These are phyloP conservation scores for Cryphonectria japonica DNA, from an alignment of 2,329 filamentous ascomycete species.

Conservation along the genomic window DNA sequence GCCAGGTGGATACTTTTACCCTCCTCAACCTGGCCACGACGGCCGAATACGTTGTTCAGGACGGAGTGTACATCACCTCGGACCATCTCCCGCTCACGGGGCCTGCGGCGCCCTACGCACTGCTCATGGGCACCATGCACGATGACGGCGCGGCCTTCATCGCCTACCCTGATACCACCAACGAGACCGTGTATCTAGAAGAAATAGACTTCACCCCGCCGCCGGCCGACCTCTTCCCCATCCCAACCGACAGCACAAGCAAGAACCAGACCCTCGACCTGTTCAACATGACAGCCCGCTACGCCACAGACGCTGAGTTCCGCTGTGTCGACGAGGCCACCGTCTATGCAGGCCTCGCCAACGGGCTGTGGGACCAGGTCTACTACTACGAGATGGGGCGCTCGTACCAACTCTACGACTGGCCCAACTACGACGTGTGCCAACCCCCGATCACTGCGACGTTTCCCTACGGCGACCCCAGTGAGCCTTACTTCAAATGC, in stretches of 20 bases:
- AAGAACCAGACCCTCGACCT: conserved; percentile 55
- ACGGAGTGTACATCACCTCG: conserved; percentile 56
- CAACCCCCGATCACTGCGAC: conserved; percentile 42
- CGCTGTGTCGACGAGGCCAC: conserved; percentile 64
- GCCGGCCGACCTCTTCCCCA: conserved; percentile 52
- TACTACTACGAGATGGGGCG: conserved; percentile 66
- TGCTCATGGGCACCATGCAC: conserved; percentile 59
- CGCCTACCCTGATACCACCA: conserved; percentile 46
- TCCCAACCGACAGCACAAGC: conserved; percentile 42
- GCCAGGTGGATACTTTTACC: conserved; percentile 47
- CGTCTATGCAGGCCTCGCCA: conserved; percentile 51
- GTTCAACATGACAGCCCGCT: conserved; percentile 57
- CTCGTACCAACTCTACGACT: conserved; percentile 56
- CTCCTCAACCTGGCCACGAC: conserved; percentile 46
- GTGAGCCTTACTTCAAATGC: conserved; percentile 52
- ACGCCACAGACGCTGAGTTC: conserved; percentile 63
- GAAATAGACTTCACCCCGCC: conserved; percentile 39
- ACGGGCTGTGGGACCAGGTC: conserved; percentile 49
- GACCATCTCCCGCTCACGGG: conserved; percentile 52
- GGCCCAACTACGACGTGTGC: conserved; percentile 56
- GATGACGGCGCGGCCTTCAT: conserved; percentile 62
- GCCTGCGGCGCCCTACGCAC: conserved; percentile 52
- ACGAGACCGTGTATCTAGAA: conserved; percentile 40
- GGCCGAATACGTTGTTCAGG: conserved; percentile 60
- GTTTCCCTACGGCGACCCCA: conserved; percentile 48